Conservation (phyloP, 257 asterid species). For the Solanum paucissectum region DNA sequence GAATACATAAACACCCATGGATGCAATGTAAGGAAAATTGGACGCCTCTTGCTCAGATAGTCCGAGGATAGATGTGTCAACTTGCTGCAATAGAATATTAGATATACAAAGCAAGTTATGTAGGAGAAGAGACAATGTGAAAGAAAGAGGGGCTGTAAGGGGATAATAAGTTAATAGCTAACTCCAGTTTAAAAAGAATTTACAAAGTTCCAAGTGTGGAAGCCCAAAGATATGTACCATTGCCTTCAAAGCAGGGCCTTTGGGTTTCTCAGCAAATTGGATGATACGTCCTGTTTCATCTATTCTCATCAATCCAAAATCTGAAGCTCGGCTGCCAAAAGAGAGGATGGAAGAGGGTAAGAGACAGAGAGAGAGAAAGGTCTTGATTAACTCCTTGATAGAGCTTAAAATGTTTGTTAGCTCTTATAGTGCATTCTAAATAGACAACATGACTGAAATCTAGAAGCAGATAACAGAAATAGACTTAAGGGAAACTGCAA, state of each 20-base stretch:
- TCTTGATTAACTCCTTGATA: background rate
- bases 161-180: background rate
- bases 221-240: conserved; percentile 37
- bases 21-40: conserved; percentile 70
- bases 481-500: background rate
- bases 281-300: conserved; percentile 58
- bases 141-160: background rate
- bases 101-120: background rate
- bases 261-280: conserved; percentile 89
- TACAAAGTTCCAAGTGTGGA: background rate
- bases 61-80: conserved; percentile 77
- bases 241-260: conserved; percentile 56
- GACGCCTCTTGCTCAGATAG: conserved; percentile 54
- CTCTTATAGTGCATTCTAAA: background rate
- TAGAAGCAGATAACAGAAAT: background rate
- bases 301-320: conserved; percentile 81
- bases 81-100: conserved; percentile 50
- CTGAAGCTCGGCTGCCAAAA: conserved; percentile 79
- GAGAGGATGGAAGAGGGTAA: background rate
- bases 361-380: background rate
- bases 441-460: background rate
- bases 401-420: background rate
- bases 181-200: background rate
- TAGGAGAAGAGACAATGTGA: background rate
- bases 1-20: conserved; percentile 94